A percentile compares a stretch with the other conserved stretches of the same genome.
Evolutionary conservation across 257 asterid genomes (phyloP).

Genomic region (Solanum medicagineum): DNA sequence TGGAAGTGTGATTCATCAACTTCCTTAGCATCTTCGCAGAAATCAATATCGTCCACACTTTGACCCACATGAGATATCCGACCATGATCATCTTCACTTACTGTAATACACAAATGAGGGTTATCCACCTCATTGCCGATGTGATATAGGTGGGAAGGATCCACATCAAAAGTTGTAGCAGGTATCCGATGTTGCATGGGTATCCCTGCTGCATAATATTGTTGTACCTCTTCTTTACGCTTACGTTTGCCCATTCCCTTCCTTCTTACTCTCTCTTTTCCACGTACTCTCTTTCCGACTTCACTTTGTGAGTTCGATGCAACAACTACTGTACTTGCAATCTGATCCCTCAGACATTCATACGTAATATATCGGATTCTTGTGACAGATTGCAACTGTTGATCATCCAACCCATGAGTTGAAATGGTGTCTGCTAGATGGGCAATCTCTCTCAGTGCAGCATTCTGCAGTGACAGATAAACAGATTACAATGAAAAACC

Average conservation of each 20-base stretch:
- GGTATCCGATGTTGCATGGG: slow-evolving; percentile 24
- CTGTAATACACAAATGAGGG: slow-evolving; percentile 16
- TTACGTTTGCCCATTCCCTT: slow-evolving; percentile 59
- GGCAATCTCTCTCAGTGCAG: slow-evolving; percentile 76
- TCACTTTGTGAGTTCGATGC: slow-evolving; percentile 37
- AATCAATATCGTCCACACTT: slow-evolving; percentile 23
- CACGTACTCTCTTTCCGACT: slow-evolving; percentile 42
- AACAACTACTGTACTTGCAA: slow-evolving; percentile 23
- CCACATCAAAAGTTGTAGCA: slow-evolving; percentile 16
- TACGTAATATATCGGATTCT: slow-evolving; percentile 61
- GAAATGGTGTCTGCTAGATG: slow-evolving; percentile 61
- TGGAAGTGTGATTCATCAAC: slow-evolving; percentile 25
- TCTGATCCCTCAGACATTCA: slow-evolving; percentile 69
- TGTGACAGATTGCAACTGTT: slow-evolving; percentile 55
- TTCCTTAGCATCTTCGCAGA: slow-evolving; percentile 14
- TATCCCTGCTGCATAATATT: slow-evolving; percentile 21
- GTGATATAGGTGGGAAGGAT: slow-evolving; percentile 26
- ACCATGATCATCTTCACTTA: slow-evolving; percentile 6
- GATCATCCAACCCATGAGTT: slow-evolving; percentile 81
- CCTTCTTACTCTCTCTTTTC: slow-evolving; percentile 86
- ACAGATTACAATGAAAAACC: slow-evolving; percentile 8
- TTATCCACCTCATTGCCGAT: slow-evolving; percentile 24
- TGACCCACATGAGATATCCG: slow-evolving; percentile 8
- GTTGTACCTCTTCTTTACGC: slow-evolving; percentile 57
- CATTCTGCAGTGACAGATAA: slow-evolving; percentile 26